Percentiles rank a stretch among this genome's conserved stretches.
phyloP scores from a whole-genome alignment of 2,329 filamentous ascomycete species.

The Onygenales sp. region DNA sequence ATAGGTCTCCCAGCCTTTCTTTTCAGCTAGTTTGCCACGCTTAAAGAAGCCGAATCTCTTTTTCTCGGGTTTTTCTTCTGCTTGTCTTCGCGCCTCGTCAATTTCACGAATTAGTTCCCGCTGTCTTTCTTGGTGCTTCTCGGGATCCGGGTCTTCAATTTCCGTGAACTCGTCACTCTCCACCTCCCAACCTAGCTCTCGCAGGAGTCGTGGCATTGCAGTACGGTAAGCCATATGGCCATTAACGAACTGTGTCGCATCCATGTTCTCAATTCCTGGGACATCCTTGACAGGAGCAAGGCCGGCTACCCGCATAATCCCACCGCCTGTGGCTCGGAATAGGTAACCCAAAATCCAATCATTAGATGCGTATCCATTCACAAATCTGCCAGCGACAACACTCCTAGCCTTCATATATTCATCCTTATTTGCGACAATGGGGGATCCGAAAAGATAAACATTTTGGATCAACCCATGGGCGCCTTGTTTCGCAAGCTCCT shows the following conservation, averaged over 20 bases:
- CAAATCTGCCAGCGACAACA: constrained; percentile 84
- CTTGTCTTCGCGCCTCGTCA: constrained; percentile 79
- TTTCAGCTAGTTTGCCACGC: constrained; percentile 61
- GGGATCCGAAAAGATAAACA: constrained; percentile 88
- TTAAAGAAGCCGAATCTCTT: constrained; percentile 70
- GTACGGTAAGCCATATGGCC: constrained; percentile 96
- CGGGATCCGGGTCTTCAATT: constrained; percentile 94
- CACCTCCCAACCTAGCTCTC: constrained; percentile 82
- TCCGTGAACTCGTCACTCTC: constrained; percentile 91
- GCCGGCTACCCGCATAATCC: constrained; percentile 80
- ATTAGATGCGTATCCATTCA: constrained; percentile 88
- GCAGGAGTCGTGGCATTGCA: constrained; percentile 79
- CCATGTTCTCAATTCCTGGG: constrained; percentile 78
- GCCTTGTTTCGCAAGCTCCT: constrained; percentile 74
- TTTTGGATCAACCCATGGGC: constrained; percentile 86
- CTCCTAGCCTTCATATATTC: constrained; percentile 73
- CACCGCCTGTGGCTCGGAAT: constrained; percentile 87
- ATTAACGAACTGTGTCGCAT: constrained; percentile 74
- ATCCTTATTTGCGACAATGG: constrained; percentile 82
- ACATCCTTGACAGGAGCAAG: constrained; percentile 66
- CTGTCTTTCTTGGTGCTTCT: constrained; percentile 79
- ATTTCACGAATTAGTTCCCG: constrained; percentile 93
- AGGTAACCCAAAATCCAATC: constrained; percentile 97
- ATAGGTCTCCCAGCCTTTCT: constrained; percentile 91
- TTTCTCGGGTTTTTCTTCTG: constrained; percentile 70